A percentile compares a stretch with the other conserved stretches of the same genome.
These are phyloP conservation scores for Pseudotulostoma volvatum DNA, from an alignment of 495 filamentous ascomycete species.

Conservation along the genomic window DNA sequence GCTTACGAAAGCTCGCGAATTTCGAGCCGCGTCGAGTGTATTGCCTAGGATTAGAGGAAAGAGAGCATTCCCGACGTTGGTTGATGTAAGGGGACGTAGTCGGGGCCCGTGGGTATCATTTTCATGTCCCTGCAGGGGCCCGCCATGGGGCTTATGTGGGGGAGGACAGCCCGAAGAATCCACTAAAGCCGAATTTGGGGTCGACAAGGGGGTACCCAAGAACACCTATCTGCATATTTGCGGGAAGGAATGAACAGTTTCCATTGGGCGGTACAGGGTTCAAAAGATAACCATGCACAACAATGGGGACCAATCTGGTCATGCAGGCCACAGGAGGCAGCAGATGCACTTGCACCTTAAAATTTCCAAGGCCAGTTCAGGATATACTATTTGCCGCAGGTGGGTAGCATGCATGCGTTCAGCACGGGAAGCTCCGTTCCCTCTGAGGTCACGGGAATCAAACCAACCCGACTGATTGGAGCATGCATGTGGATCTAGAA, in stretches of 20 bases:
- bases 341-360: constrained; percentile 17
- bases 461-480: constrained; percentile 24
- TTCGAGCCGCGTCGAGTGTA: neutral
- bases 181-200: neutral
- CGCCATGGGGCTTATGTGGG: neutral
- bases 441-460: constrained; percentile 29
- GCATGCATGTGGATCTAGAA: constrained; percentile 26
- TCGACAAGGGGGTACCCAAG: neutral
- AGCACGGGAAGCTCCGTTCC: constrained; percentile 25
- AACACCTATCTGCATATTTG: neutral
- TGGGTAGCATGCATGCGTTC: constrained; percentile 16
- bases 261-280: neutral
- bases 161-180: neutral
- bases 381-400: constrained; percentile 25
- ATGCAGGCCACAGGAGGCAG: constrained; percentile 6
- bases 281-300: neutral
- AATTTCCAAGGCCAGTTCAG: constrained; percentile 11
- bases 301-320: constrained; percentile 21
- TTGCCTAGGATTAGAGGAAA: too few relatives aligned
- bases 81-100: neutral
- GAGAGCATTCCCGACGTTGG: neutral
- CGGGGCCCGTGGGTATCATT: neutral
- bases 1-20: neutral
- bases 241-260: neutral
- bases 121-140: neutral